These are phyloP conservation scores for Ophiostoma perfectum DNA, from an alignment of 2,329 filamentous ascomycete species.

Conservation along the genomic window DNA sequence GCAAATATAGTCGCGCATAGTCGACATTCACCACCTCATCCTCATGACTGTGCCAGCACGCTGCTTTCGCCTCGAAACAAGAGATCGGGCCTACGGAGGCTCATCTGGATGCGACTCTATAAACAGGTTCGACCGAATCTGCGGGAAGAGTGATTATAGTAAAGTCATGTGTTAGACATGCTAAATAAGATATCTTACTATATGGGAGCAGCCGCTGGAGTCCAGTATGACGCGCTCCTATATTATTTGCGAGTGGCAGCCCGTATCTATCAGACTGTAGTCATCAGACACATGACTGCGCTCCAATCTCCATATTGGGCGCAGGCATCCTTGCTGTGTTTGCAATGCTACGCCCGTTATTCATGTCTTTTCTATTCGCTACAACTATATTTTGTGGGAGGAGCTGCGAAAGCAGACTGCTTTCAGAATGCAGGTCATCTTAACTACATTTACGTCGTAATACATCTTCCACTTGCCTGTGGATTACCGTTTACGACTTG, in stretches of 20 bases:
- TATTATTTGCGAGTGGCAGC: not conserved
- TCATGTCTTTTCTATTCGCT: not conserved
- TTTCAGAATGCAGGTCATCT: constrained; percentile 3
- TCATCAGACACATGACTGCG: constrained; percentile 6
- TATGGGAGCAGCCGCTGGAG: not conserved
- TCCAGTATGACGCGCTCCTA: not conserved
- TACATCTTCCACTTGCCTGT: not conserved
- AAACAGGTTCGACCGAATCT: not conserved
- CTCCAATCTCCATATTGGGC: constrained; percentile 3
- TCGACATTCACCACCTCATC: no score
- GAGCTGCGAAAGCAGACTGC: not conserved
- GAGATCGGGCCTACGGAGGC: not conserved
- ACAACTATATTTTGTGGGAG: not conserved
- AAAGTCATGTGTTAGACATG: not conserved
- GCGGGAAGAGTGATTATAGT: not conserved
- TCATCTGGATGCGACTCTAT: not conserved
- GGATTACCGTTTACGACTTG: not conserved
- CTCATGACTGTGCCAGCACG: no score
- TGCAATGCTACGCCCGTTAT: not conserved
- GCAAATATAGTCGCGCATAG: no score
- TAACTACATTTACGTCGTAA: no score
- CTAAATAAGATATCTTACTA: not conserved
- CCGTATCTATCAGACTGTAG: not conserved
- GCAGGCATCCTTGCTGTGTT: not conserved
- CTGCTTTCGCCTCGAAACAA: no score